Conservation (phyloP, 805 yeast genomes). For the Maudiozyma saulgeensis region DNA sequence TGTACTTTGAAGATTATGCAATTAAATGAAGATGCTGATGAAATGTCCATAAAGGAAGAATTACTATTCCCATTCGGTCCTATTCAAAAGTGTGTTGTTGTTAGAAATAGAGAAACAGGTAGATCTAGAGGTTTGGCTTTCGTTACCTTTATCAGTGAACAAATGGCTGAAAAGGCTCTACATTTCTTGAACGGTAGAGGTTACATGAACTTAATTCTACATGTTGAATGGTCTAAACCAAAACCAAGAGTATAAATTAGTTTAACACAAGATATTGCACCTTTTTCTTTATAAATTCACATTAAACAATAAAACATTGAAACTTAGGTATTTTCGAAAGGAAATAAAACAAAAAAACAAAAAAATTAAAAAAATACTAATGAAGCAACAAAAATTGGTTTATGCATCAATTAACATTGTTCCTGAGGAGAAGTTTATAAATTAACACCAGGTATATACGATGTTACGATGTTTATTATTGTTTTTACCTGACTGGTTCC, state of each 20-base stretch:
- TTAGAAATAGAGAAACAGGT: constrained; percentile 87
- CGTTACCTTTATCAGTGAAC: constrained; percentile 64
- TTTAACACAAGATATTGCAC: background rate
- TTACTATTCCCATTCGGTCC: constrained; percentile 60
- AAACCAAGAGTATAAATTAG: constrained; percentile 10
- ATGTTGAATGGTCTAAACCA: constrained; percentile 51
- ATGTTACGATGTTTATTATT: too few relatives aligned
- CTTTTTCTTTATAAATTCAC: background rate
- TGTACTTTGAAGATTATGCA: constrained; percentile 86
- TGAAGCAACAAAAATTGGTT: background rate
- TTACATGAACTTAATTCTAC: constrained; percentile 77
- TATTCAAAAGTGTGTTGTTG: constrained; percentile 67
- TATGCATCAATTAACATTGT: background rate
- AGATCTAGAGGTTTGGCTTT: constrained; percentile 93
- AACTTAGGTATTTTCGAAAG: background rate
- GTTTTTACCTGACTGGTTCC: too few relatives aligned
- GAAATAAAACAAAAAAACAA: background rate
- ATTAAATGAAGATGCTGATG: constrained; percentile 77
- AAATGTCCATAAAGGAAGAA: constrained; percentile 65
- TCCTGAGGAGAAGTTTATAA: too few relatives aligned
- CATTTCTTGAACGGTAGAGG: constrained; percentile 79
- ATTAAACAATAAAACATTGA: background rate
- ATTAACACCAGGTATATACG: too few relatives aligned
- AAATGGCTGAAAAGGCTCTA: constrained; percentile 68
- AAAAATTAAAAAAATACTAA: too few relatives aligned